Percentiles rank a stretch among this genome's conserved stretches.
Evolutionary conservation across 2,329 filamentous ascomycete genomes (phyloP).

Genomic region (Corynespora cassiicola): DNA sequence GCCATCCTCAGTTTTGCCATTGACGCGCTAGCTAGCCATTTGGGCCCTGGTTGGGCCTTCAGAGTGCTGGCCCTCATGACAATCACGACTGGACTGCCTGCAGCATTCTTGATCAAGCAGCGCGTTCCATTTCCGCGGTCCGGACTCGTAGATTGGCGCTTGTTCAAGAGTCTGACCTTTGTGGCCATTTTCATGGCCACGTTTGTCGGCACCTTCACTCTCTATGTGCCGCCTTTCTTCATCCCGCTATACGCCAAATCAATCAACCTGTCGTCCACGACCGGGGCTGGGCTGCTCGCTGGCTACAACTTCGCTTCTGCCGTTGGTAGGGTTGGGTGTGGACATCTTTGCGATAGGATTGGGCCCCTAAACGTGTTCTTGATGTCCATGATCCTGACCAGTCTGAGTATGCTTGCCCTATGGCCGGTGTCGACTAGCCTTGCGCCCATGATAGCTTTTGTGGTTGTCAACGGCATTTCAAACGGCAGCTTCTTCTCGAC

Average conservation of each 20-base stretch:
- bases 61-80: constrained; percentile 61
- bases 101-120: constrained; percentile 61
- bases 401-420: constrained; percentile 65
- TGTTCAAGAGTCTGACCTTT: constrained; percentile 62
- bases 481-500: constrained; percentile 70
- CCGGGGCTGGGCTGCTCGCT: constrained; percentile 65
- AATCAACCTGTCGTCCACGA: constrained; percentile 60
- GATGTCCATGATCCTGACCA: constrained; percentile 58
- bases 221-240: constrained; percentile 68
- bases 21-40: constrained; percentile 57
- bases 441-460: constrained; percentile 62
- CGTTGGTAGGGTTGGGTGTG: constrained; percentile 62
- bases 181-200: constrained; percentile 60
- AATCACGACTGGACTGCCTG: constrained; percentile 61
- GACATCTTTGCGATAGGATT: too few species aligned
- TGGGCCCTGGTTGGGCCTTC: constrained; percentile 60
- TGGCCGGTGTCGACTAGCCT: constrained; percentile 66
- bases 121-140: too few species aligned
- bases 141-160: constrained; percentile 46
- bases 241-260: constrained; percentile 63
- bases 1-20: constrained; percentile 59
- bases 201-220: constrained; percentile 64
- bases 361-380: too few species aligned
- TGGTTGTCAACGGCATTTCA: constrained; percentile 64
- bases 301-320: constrained; percentile 69